phyloP scores from a whole-genome alignment of 352 stramenopile species.

The Pythium aphanidermatum region DNA sequence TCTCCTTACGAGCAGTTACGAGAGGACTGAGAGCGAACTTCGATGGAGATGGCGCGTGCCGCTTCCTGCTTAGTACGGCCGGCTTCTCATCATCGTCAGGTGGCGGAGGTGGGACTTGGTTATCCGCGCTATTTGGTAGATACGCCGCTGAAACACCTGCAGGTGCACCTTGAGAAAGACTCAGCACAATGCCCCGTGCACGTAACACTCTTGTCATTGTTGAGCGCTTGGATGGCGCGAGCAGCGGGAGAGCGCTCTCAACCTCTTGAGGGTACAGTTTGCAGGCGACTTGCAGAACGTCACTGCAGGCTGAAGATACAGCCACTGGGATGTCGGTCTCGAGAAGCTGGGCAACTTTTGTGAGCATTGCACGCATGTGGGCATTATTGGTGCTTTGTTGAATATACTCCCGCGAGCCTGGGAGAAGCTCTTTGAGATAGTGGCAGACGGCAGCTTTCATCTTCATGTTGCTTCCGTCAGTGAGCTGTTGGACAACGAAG shows the following conservation, averaged over 20 bases:
- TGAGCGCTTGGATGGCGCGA: constrained; percentile 52
- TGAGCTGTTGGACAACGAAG: constrained; percentile 50
- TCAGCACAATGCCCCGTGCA: constrained; percentile 43
- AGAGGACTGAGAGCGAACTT: constrained; percentile 17
- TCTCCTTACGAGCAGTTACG: constrained; percentile 6
- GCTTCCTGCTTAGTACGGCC: constrained; percentile 9
- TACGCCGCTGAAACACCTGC: not conserved
- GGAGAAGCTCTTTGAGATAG: constrained; percentile 56
- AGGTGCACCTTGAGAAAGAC: constrained; percentile 1
- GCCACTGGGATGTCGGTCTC: constrained; percentile 56
- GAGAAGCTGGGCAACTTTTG: constrained; percentile 61
- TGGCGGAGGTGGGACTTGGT: constrained; percentile 9
- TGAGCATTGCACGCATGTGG: constrained; percentile 63
- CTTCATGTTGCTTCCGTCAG: constrained; percentile 77
- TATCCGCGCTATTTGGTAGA: too few species aligned
- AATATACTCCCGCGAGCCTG: constrained; percentile 45
- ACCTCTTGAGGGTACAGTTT: constrained; percentile 50
- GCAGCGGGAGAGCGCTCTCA: constrained; percentile 38
- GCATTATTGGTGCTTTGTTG: constrained; percentile 53
- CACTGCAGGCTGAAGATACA: constrained; percentile 43
- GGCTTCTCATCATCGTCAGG: constrained; percentile 1
- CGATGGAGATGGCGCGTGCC: constrained; percentile 14
- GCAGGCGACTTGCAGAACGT: constrained; percentile 44
- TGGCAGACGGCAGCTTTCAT: constrained; percentile 62
- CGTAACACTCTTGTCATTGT: constrained; percentile 49